Evolutionary conservation across 2,329 filamentous ascomycete species (phyloP).

Genomic region (Ascochyta koolunga): DNA sequence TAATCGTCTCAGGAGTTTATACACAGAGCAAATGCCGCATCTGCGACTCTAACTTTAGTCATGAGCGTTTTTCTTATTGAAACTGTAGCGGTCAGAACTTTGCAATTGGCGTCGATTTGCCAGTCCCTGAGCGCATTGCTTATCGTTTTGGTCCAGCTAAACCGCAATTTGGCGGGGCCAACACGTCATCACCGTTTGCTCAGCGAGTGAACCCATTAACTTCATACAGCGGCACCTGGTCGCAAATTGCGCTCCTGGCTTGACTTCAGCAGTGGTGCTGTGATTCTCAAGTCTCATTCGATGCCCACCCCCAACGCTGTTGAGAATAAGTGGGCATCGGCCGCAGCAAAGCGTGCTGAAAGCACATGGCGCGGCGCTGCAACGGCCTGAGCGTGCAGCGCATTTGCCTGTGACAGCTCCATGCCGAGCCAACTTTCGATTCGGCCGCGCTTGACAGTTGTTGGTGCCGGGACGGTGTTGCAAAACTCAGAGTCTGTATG

Average conservation of each 20-base stretch:
- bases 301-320: slow-evolving; percentile 17
- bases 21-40: slow-evolving; percentile 16
- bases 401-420: slow-evolving; percentile 21
- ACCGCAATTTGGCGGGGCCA: slow-evolving; percentile 19
- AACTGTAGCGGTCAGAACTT: slow-evolving; percentile 18
- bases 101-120: slow-evolving; percentile 23
- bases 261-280: slow-evolving; percentile 27
- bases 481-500: slow-evolving; percentile 27
- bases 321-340: slow-evolving; percentile 32
- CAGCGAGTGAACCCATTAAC: not conserved
- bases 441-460: slow-evolving; percentile 37
- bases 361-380: slow-evolving; percentile 9
- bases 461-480: slow-evolving; percentile 30
- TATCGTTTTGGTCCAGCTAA: slow-evolving; percentile 23
- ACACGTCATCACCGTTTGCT: slow-evolving; percentile 26
- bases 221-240: slow-evolving; percentile 15
- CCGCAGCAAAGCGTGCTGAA: slow-evolving; percentile 10
- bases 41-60: slow-evolving; percentile 14
- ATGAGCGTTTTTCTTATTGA: slow-evolving; percentile 6
- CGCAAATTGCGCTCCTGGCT: slow-evolving; percentile 14
- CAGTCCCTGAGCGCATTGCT: slow-evolving; percentile 21
- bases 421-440: slow-evolving; percentile 25
- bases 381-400: slow-evolving; percentile 16
- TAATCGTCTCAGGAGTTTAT: slow-evolving; percentile 24
- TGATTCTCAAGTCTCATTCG: slow-evolving; percentile 31